phyloP scores from a whole-genome alignment of 306 rosid genomes.

The Neltuma alba region DNA sequence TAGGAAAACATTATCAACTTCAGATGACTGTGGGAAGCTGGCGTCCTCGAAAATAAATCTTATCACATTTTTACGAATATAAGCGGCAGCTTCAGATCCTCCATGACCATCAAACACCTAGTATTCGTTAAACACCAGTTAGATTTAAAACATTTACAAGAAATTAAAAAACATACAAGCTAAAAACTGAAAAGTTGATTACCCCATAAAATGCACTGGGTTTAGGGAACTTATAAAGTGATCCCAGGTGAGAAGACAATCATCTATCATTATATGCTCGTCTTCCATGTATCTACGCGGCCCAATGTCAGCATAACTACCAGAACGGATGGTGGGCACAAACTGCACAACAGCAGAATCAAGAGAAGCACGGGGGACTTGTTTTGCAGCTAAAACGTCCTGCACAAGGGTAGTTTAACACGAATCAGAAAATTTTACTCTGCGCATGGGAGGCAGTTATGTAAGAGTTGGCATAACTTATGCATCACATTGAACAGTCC shows the following conservation, averaged over 20 bases:
- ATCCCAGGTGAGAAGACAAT: constrained; percentile 59
- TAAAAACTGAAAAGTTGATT: constrained; percentile 30
- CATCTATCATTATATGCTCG: constrained; percentile 70
- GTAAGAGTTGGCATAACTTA: not conserved
- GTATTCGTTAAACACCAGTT: constrained; percentile 22
- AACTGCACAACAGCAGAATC: constrained; percentile 52
- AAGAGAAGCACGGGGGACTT: constrained; percentile 47
- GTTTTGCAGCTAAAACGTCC: constrained; percentile 56
- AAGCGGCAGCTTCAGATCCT: constrained; percentile 98
- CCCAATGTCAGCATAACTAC: constrained; percentile 85
- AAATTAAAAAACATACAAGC: constrained; percentile 9
- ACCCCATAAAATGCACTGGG: constrained; percentile 93
- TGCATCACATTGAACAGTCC: constrained; percentile 7
- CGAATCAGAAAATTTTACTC: constrained; percentile 35
- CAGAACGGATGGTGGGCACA: constrained; percentile 84
- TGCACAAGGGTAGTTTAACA: constrained; percentile 35
- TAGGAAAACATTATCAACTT: constrained; percentile 55
- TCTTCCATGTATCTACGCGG: constrained; percentile 75
- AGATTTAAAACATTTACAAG: constrained; percentile 31
- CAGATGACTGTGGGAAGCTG: constrained; percentile 67
- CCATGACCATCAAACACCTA: constrained; percentile 98
- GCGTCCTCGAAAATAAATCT: constrained; percentile 76
- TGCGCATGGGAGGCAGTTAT: not conserved
- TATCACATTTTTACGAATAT: constrained; percentile 64
- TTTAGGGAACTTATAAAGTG: constrained; percentile 52